phyloP scores from a whole-genome alignment of 768 basidiomycete genomes.

The Saitozyma podzolica region DNA sequence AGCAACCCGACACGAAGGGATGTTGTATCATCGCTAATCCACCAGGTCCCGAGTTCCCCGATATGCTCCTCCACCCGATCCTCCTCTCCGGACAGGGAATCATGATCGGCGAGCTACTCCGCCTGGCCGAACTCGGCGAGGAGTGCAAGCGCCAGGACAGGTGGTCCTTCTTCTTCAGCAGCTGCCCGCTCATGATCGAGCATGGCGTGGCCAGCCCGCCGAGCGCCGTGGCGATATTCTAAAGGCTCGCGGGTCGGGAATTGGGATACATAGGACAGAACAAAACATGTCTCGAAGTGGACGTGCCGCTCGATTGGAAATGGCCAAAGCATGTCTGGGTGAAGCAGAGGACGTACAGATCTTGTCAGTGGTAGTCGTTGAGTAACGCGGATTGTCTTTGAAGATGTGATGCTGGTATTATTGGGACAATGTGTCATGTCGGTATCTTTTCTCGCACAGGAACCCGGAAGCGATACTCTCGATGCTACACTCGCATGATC shows the following conservation, averaged over 20 bases:
- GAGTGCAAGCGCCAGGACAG: conserved; percentile 10
- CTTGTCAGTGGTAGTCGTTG: no score
- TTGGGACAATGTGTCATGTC: no score
- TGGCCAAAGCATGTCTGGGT: no score
- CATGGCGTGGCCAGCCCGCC: conserved; percentile 17
- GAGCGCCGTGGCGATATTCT: conserved; percentile 17
- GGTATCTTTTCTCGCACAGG: no score
- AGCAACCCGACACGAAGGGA: background rate
- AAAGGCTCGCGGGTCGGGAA: background rate
- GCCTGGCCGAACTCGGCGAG: conserved; percentile 5
- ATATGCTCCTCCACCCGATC: conserved; percentile 9
- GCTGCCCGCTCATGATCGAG: conserved; percentile 12
- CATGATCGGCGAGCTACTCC: conserved; percentile 14
- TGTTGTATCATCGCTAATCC: background rate
- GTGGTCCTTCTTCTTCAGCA: conserved; percentile 18
- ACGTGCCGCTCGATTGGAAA: no score
- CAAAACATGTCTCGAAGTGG: no score
- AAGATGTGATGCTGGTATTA: no score
- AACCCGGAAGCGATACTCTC: no score
- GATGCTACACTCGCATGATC: no score
- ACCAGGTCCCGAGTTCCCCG: background rate
- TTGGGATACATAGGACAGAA: no score
- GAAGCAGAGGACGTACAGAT: no score
- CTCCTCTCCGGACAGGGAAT: conserved; percentile 16
- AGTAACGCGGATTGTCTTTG: no score